Base-by-base conservation (phyloP, 2,329 filamentous ascomycete species). In the Colletotrichum abscissum region DNA sequence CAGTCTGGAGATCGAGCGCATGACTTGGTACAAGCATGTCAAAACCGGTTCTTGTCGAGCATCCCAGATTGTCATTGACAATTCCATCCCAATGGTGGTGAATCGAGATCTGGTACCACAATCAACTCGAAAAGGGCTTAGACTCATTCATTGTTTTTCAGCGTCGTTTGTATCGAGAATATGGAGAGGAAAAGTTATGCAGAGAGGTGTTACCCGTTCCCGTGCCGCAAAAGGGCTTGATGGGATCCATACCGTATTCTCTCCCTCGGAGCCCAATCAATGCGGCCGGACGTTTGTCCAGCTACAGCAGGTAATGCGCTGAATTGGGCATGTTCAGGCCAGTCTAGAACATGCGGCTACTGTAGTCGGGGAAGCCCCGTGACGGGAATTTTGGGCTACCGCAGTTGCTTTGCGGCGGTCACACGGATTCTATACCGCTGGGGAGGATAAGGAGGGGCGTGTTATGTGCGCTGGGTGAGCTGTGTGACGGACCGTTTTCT, bases 321-420 rank as follows among this genome's bases (percentile, higher is more conserved):
- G 56, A 28, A 58, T 46, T 58, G 49, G 65, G 56, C 59, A 65
- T 62, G 55, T 65, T 30, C 46, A 62, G 67, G 49, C 67, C 67
- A 63, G 67, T 49, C 71, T 73, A 70, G 71, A 73, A 73, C 67
- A 62, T 71, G 71, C 67, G 70, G 70, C 70, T 69, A 66, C 42
- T 57, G 67, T 65, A 42, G 70, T 49, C n/a, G 28, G 11, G 30
- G 22, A 22, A 56, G 67, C 67, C 71, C 49, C 67, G 71, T 73
- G 71, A 73, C 60, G 56, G 71, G 49, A 71, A 52, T 26, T 62
- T 52, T 66, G 28, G 46, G 46, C 59, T 49, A 56, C 58, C 42
- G 19, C 42, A 49, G 42, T 69, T 19, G 66, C 28, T 35, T 42
- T 68, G 57, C 57, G 46, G 42, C 67, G 42, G 60, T 35, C 19